phyloP scores from a whole-genome alignment of 768 basidiomycete genomes.

The Collybia nuda region DNA sequence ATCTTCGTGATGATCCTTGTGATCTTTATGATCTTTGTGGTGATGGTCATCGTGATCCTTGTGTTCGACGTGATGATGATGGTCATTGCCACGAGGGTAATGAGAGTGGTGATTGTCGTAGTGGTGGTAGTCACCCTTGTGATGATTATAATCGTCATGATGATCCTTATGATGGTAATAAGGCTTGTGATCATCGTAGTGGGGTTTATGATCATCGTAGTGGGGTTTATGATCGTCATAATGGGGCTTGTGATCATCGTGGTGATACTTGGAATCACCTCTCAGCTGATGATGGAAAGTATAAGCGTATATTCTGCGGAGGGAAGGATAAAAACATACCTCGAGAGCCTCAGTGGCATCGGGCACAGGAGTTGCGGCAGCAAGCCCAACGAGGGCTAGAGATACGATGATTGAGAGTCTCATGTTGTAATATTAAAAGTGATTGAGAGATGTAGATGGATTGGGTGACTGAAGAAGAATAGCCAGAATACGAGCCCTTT shows the following conservation, averaged over 20 bases:
- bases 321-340: neutral
- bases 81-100: neutral
- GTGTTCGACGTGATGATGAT: neutral
- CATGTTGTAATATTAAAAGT: neutral
- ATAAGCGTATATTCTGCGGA: neutral
- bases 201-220: no score
- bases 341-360: neutral
- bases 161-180: no score
- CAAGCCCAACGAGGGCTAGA: slow-evolving; percentile 1
- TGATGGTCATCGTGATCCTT: neutral
- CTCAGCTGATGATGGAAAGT: neutral
- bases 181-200: no score
- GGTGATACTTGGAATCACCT: neutral
- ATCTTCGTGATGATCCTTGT: neutral
- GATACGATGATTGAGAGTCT: neutral
- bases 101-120: no score
- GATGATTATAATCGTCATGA: no score
- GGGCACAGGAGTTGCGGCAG: neutral
- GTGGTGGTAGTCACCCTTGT: no score
- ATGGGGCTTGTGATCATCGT: neutral
- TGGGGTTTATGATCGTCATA: no score
- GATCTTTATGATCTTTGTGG: neutral
- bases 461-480: neutral
- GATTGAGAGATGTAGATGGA: neutral
- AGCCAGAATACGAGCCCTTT: no score